Evolutionary conservation across 1,139 yeast species (phyloP).

Genomic region (Chernovozyma aurita): DNA sequence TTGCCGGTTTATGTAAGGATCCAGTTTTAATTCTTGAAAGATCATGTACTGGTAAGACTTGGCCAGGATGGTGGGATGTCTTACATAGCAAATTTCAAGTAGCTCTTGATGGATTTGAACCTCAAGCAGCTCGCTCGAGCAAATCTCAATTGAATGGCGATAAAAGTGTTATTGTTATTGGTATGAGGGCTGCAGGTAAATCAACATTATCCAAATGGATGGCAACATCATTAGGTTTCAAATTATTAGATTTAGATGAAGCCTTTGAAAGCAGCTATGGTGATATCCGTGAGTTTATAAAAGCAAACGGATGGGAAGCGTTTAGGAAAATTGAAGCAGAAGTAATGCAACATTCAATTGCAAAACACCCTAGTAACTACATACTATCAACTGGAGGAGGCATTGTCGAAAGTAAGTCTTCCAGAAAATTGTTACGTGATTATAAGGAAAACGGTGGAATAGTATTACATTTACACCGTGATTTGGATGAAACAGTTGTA

Average conservation of each 20-base stretch:
- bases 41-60: conserved; percentile 91
- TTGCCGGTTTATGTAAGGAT: conserved; percentile 55
- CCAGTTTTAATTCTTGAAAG: conserved; percentile 81
- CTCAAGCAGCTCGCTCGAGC: conserved; percentile 13
- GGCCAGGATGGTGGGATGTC: conserved; percentile 99
- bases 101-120: conserved; percentile 66
- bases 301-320: conserved; percentile 75
- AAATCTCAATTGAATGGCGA: conserved; percentile 17
- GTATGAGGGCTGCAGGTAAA: conserved; percentile 99
- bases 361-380: conserved; percentile 47
- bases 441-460: conserved; percentile 60
- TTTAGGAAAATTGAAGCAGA: conserved; percentile 70
- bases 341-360: conserved; percentile 50
- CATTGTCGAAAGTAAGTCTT: conserved; percentile 71
- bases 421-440: conserved; percentile 57
- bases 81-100: conserved; percentile 67
- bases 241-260: conserved; percentile 73
- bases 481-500: conserved; percentile 71
- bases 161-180: conserved; percentile 75
- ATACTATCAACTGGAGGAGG: conserved; percentile 97
- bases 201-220: conserved; percentile 82
- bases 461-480: conserved; percentile 88
- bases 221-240: conserved; percentile 66
- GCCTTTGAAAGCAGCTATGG: conserved; percentile 45
- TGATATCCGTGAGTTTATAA: conserved; percentile 65